phyloP scores from a whole-genome alignment of 148 eudicot genomes.

The Rheum nobile region DNA sequence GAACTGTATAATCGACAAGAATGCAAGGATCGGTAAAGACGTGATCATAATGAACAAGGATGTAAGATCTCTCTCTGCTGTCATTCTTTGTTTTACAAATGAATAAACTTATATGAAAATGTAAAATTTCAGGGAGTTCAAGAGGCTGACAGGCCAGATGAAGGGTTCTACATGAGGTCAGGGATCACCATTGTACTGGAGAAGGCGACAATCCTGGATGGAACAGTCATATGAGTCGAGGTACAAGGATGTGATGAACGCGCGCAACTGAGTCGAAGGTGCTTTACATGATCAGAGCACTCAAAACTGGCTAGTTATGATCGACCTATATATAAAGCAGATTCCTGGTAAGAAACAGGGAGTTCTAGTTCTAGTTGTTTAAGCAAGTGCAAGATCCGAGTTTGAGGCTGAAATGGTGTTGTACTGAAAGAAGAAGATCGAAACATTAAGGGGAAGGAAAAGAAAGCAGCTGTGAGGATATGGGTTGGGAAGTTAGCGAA shows the following conservation, averaged over 20 bases:
- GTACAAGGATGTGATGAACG: neutral
- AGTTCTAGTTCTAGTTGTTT: neutral
- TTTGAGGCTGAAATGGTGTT: neutral
- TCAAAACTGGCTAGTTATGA: neutral
- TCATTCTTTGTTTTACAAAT: neutral
- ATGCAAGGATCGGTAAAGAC: constrained; percentile 72
- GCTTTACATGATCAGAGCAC: neutral
- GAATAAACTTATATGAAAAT: neutral
- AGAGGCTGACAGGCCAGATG: constrained; percentile 76
- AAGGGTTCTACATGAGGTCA: constrained; percentile 87
- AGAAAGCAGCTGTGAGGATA: neutral
- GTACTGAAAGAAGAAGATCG: neutral
- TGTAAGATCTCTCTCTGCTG: constrained; percentile 30
- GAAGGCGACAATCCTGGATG: constrained; percentile 84
- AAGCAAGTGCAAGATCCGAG: neutral
- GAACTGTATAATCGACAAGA: constrained; percentile 92
- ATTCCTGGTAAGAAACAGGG: neutral
- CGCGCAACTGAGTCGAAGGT: neutral
- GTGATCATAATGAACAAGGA: constrained; percentile 87
- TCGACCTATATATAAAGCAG: neutral
- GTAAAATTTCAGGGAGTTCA: constrained; percentile 45
- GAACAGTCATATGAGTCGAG: constrained; percentile 45
- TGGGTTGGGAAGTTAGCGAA: neutral
- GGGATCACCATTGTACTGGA: constrained; percentile 74
- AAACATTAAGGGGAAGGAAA: neutral